Percentiles rank a stretch among this genome's conserved stretches.
phyloP scores from a whole-genome alignment of 2,329 filamentous ascomycete genomes.

The Emericellopsis atlantica region DNA sequence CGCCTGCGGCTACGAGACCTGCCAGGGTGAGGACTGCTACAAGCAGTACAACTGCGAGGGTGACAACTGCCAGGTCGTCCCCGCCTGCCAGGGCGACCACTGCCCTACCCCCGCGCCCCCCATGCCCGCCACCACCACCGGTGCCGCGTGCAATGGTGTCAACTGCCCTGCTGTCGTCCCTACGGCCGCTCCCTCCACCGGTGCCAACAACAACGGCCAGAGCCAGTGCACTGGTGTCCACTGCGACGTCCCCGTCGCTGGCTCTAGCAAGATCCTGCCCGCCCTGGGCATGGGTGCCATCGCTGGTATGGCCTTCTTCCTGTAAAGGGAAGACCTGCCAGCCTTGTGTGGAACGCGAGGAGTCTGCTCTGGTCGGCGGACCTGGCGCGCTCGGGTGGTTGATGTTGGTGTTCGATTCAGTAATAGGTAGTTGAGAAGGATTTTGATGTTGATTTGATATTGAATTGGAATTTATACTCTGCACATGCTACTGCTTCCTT shows the following conservation, averaged over 20 bases:
- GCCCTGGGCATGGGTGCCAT: slow-evolving; percentile 9
- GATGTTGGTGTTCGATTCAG: neutral
- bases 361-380: too few species aligned
- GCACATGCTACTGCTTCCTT: too few species aligned
- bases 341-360: too few species aligned
- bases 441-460: neutral
- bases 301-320: slow-evolving; percentile 9
- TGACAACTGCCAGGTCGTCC: slow-evolving; percentile 11
- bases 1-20: slow-evolving; percentile 16
- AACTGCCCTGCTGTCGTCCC: slow-evolving; percentile 1
- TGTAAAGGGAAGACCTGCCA: slow-evolving; percentile 6
- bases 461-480: neutral
- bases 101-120: slow-evolving; percentile 7
- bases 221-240: neutral
- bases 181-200: neutral
- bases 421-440: neutral
- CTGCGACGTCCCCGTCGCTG: slow-evolving; percentile 4
- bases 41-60: slow-evolving; percentile 13
- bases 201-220: too few species aligned
- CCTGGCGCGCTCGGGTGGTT: too few species aligned
- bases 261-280: slow-evolving; percentile 7
- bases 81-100: slow-evolving; percentile 7
- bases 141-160: slow-evolving; percentile 3
- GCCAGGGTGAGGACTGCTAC: slow-evolving; percentile 16
- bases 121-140: slow-evolving; percentile 2